Conservation (phyloP, 148 eudicot genomes). For the Chenopodium suecicum region DNA sequence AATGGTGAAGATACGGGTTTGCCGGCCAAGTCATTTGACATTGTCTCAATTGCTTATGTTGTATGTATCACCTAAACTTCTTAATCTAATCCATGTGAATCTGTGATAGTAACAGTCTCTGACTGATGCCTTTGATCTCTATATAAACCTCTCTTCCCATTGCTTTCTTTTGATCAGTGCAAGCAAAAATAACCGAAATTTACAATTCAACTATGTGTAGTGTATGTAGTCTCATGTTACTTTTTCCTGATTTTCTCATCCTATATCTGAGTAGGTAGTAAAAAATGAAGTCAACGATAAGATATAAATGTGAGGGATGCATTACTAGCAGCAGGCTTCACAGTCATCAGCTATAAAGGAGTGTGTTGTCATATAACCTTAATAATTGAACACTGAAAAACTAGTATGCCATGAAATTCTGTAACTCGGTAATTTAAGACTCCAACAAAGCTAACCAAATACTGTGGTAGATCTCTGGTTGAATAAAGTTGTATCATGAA, state of each 20-base stretch:
- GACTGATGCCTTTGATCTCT: not conserved
- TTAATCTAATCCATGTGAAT: not conserved
- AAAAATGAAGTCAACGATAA: not conserved
- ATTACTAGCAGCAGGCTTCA: not conserved
- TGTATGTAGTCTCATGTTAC: not conserved
- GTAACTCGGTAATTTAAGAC: no score
- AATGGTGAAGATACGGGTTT: constrained; percentile 90
- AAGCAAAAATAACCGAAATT: not conserved
- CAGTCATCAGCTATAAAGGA: not conserved
- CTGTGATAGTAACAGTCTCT: not conserved
- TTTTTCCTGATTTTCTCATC: not conserved
- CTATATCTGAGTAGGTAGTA: not conserved
- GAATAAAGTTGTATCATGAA: not conserved
- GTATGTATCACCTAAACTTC: constrained; percentile 37
- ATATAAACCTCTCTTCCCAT: not conserved
- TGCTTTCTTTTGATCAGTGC: not conserved
- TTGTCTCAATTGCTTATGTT: constrained; percentile 89
- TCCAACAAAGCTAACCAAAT: not conserved
- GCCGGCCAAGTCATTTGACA: constrained; percentile 77
- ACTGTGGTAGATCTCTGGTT: not conserved
- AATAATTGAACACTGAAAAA: not conserved
- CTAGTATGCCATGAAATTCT: not conserved
- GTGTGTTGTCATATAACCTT: no score
- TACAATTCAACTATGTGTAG: not conserved
- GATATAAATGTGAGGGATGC: not conserved